A percentile compares a stretch with the other conserved stretches of the same genome.
Conservation (phyloP, 208 protist species). For the Angomonas ambiguus region DNA sequence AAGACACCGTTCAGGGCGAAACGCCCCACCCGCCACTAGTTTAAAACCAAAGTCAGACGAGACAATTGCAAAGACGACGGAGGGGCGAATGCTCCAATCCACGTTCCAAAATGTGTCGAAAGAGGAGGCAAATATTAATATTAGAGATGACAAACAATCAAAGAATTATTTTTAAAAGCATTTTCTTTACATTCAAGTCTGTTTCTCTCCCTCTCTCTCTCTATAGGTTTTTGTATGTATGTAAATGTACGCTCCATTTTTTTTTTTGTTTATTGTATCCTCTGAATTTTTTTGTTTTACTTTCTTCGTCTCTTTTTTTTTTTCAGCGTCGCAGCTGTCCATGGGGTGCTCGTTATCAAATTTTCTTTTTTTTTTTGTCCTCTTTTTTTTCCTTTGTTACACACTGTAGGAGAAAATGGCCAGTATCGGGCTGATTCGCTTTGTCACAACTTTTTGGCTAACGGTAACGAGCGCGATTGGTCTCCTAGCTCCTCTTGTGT, state of each 20-base stretch:
- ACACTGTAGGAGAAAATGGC: not conserved
- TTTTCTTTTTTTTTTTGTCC: conserved; percentile 7
- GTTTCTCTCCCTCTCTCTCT: not conserved
- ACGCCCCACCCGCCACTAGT: conserved; percentile 30
- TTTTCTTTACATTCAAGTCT: not conserved
- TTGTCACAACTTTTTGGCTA: not conserved
- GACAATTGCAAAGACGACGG: conserved; percentile 44
- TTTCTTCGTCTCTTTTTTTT: not conserved
- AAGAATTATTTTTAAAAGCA: conserved; percentile 36
- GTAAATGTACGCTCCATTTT: not conserved
- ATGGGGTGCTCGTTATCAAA: not conserved
- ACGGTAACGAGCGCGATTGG: conserved; percentile 1
- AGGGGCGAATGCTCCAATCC: conserved; percentile 60
- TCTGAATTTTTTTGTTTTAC: conserved; percentile 4
- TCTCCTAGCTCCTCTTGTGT: conserved; percentile 6
- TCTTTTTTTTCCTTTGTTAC: conserved; percentile 2
- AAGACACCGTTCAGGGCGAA: conserved; percentile 37
- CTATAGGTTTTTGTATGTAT: not conserved
- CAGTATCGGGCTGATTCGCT: not conserved
- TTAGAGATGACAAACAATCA: conserved; percentile 37
- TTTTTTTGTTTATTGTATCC: not conserved
- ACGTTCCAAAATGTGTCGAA: conserved; percentile 33
- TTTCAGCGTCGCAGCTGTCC: too few species aligned
- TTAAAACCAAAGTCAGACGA: conserved; percentile 53
- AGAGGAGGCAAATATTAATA: conserved; percentile 56